A percentile compares a stretch with the other conserved stretches of the same genome.
Conservation (phyloP, 306 rosid species). For the Prunus mira region DNA sequence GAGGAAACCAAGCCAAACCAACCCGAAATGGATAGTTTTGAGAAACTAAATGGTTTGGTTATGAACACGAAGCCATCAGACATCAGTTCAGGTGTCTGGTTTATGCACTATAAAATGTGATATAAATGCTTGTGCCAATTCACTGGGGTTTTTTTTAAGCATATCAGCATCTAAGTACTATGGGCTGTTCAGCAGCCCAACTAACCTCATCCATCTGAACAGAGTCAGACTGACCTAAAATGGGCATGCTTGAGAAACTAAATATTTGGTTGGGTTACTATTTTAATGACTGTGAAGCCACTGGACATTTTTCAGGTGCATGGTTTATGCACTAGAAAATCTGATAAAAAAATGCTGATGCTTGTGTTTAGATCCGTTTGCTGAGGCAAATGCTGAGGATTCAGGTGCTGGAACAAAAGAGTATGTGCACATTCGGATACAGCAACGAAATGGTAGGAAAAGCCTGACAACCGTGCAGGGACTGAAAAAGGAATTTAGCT, state of each 20-base stretch:
- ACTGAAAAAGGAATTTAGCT: constrained; percentile 22
- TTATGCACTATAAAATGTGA: not conserved
- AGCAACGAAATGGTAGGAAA: constrained; percentile 18
- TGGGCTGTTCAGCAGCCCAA: not conserved
- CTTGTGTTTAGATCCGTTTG: constrained; percentile 18
- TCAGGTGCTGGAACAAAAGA: constrained; percentile 24
- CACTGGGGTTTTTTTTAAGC: not conserved
- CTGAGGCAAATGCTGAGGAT: constrained; percentile 25
- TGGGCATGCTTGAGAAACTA: not conserved
- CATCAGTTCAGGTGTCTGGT: not conserved
- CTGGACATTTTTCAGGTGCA: not conserved
- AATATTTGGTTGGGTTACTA: not conserved
- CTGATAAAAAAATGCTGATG: not conserved
- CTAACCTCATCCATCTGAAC: not conserved
- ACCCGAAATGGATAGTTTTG: not conserved
- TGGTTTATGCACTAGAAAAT: not conserved
- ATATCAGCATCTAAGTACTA: not conserved
- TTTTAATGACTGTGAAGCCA: not conserved
- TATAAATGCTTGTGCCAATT: not conserved
- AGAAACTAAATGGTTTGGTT: not conserved
- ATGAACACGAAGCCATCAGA: not conserved
- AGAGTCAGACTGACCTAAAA: not conserved
- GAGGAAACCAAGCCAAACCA: not conserved
- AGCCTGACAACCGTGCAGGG: constrained; percentile 27
- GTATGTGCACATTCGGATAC: constrained; percentile 24